These are phyloP conservation scores for Obba rivulosa DNA, from an alignment of 768 basidiomycete genomes.

Conservation along the genomic window DNA sequence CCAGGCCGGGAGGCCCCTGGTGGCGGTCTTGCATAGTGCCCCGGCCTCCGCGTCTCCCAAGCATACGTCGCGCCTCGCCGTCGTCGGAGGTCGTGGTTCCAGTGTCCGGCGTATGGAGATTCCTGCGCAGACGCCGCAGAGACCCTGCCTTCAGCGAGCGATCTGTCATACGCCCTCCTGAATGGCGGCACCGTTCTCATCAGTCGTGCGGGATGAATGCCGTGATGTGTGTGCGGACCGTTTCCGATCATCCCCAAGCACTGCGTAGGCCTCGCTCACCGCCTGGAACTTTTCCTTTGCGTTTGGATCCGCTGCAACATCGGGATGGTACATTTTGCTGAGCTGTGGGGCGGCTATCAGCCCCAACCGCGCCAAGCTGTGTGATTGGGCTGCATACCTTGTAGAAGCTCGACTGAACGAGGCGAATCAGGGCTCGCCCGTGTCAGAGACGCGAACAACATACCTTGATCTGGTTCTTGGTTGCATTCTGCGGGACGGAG, in stretches of 20 bases:
- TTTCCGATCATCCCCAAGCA: constrained; percentile 41
- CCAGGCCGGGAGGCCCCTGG: constrained; percentile 11
- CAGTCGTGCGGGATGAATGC: too few relatives aligned
- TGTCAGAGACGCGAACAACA: background rate
- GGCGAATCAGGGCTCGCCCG: background rate
- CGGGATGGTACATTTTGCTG: constrained; percentile 45
- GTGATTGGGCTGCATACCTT: constrained; percentile 21
- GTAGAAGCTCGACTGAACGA: constrained; percentile 30
- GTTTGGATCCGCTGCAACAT: constrained; percentile 32
- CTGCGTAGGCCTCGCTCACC: constrained; percentile 42
- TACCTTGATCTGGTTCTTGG: constrained; percentile 32
- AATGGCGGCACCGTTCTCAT: background rate
- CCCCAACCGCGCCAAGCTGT: background rate
- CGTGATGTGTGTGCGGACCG: constrained; percentile 26
- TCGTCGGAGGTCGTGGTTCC: constrained; percentile 24
- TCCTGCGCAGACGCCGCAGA: constrained; percentile 7
- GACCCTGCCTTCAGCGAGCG: constrained; percentile 11
- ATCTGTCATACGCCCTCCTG: constrained; percentile 31
- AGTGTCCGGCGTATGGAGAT: constrained; percentile 14
- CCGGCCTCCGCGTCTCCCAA: constrained; percentile 25
- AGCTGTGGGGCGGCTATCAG: constrained; percentile 26
- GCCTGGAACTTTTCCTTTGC: constrained; percentile 38
- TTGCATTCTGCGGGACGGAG: constrained; percentile 27
- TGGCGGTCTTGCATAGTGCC: constrained; percentile 7
- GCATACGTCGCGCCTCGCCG: constrained; percentile 32